Conservation (phyloP, 148 eudicot species). For the Arctostaphylos glauca region DNA sequence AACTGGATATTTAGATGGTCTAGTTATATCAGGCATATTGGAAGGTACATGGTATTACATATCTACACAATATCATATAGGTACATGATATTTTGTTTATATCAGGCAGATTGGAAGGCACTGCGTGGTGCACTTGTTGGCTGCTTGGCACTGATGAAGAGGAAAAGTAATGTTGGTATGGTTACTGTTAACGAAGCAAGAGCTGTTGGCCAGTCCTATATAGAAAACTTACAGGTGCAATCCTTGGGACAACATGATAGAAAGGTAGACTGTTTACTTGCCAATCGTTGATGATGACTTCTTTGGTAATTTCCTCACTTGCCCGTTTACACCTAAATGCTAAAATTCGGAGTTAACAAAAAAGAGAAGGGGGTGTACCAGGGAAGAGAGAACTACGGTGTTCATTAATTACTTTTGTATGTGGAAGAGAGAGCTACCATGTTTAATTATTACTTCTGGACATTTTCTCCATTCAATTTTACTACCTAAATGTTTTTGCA, state of each 20-base stretch:
- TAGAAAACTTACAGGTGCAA: slow-evolving; percentile 71
- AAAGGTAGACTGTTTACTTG: slow-evolving; percentile 47
- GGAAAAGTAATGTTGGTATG: slow-evolving; percentile 62
- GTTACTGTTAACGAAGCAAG: slow-evolving; percentile 54
- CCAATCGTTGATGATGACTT: not conserved
- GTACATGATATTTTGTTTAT: slow-evolving; percentile 36
- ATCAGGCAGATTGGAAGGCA: slow-evolving; percentile 98
- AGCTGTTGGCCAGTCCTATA: slow-evolving; percentile 53
- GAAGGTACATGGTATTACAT: not conserved
- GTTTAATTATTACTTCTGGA: not conserved
- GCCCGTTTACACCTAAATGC: not conserved
- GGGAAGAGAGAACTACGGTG: not conserved
- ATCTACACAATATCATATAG: not conserved
- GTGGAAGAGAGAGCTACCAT: not conserved
- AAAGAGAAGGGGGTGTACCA: not conserved
- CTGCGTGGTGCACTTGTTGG: slow-evolving; percentile 93
- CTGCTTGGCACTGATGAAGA: slow-evolving; percentile 75
- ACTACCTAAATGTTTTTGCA: slow-evolving; percentile 32
- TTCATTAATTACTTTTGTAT: not conserved
- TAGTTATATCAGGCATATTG: not conserved
- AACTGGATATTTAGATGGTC: not conserved
- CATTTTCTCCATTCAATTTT: not conserved
- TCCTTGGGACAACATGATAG: slow-evolving; percentile 82
- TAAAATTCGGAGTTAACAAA: not conserved
- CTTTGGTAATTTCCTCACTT: not conserved